These are phyloP conservation scores for Aspergillus bertholletiae DNA, from an alignment of 495 filamentous ascomycete genomes.

Conservation along the genomic window DNA sequence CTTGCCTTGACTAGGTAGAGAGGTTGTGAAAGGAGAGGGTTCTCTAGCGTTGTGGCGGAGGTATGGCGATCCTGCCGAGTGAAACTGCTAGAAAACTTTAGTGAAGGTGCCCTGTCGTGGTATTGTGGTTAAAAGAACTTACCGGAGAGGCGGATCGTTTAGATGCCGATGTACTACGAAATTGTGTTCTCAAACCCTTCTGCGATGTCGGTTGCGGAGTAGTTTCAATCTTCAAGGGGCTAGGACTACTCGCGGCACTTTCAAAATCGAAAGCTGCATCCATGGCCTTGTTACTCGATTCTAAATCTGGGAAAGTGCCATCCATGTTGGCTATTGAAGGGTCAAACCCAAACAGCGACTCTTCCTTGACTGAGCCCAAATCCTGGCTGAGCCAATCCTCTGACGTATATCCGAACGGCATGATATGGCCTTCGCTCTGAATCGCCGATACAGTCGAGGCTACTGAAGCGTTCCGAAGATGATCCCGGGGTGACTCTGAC, in stretches of 20 bases:
- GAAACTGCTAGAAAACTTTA: conserved; percentile 12
- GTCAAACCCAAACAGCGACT: conserved; percentile 38
- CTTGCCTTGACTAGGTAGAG: conserved; percentile 39
- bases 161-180: conserved; percentile 25
- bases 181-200: conserved; percentile 23
- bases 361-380: conserved; percentile 35
- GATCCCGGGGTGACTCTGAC: conserved; percentile 41
- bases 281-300: conserved; percentile 60
- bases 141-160: conserved; percentile 30
- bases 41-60: conserved; percentile 40
- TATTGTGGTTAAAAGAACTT: conserved; percentile 6
- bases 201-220: conserved; percentile 20
- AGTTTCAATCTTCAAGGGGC: conserved; percentile 40
- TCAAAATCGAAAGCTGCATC: conserved; percentile 67
- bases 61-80: conserved; percentile 27
- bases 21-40: conserved; percentile 44
- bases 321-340: conserved; percentile 32
- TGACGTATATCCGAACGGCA: conserved; percentile 30
- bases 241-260: conserved; percentile 64
- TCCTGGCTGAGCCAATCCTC: conserved; percentile 45
- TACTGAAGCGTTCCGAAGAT: conserved; percentile 36
- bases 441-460: conserved; percentile 39
- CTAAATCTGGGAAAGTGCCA: conserved; percentile 36
- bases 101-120: not conserved
- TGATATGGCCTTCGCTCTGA: conserved; percentile 37